Evolutionary conservation across 2,329 filamentous ascomycete species (phyloP), one percentile per base, ranked within the genome.

Genomic region (Trematosphaeria pertusa): DNA sequence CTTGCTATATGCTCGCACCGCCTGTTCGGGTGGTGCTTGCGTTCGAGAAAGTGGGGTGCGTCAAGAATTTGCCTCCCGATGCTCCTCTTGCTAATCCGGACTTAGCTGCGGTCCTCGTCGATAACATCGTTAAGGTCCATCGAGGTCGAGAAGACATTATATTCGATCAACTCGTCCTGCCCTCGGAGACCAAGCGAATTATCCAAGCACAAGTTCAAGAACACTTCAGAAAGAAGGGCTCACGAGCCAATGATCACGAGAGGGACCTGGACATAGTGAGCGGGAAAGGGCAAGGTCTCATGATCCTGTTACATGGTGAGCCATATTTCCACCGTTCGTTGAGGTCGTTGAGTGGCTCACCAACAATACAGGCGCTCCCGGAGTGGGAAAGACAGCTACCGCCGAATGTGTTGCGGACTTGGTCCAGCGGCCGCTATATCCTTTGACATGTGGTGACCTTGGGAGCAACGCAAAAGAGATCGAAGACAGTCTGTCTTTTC

Each of bases 371-470:
- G 33, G 33, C 5, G 14, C 33, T 12, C 78, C 79, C 0, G 79
- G 79, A 24, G 76, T 79, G 2, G 79, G 26, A 5, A 52, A 59
- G 33, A 56, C 57, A 21, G 58, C 60, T 33, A 41, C 64, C 11
- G 46, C 61, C 3, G 42, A 58, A 37, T 58, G 56, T 10, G 46
- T 59, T 3, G 77, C 79, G 1, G 77, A 80, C 45, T 62, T 73
- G 32, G 75, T 79, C 69, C 62, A 70, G 19, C 73, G 74, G 2
- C 78, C 79, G 3, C 65, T 82, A 0, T 80, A 76, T 54, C 64
- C 70, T 20, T 72, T 81, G 64, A 74, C 70, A n/a, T 71, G 73
- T 4, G 78, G 76, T 12, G 78, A 81, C 40, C 68, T 81, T 0
- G 78, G 78, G 6, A 65, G 70, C 11, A 64, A 71, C 19, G 69